A percentile compares a stretch with the other conserved stretches of the same genome.
Evolutionary conservation across 2,329 filamentous ascomycete species (phyloP).

Genomic region (Diaporthe ilicicola): DNA sequence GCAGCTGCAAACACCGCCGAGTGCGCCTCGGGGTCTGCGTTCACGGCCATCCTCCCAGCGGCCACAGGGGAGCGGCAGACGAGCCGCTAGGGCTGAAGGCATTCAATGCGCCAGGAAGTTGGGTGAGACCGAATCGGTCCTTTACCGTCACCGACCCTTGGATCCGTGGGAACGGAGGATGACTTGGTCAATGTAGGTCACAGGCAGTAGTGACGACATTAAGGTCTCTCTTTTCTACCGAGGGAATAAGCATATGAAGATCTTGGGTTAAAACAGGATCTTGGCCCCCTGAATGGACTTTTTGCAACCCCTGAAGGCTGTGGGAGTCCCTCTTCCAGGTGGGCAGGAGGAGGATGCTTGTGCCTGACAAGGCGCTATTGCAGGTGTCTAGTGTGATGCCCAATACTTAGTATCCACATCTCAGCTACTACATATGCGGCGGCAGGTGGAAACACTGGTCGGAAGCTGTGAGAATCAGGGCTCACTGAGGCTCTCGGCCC

Average conservation of each 20-base stretch:
- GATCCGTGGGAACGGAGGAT: background rate
- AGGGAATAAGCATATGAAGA: background rate
- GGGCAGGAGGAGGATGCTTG: background rate
- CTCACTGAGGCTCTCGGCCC: background rate
- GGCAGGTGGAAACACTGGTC: background rate
- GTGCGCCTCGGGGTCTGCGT: too few relatives aligned
- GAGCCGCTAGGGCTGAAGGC: too few relatives aligned
- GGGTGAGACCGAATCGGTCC: slow-evolving; percentile 5
- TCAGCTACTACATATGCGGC: slow-evolving; percentile 3
- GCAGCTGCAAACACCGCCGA: too few relatives aligned
- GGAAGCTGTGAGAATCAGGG: background rate
- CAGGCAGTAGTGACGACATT: slow-evolving; percentile 4
- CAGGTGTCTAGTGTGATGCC: slow-evolving; percentile 12
- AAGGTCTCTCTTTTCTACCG: background rate
- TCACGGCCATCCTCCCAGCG: too few relatives aligned
- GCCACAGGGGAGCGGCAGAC: background rate
- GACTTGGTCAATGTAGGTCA: background rate
- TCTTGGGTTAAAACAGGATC: slow-evolving; percentile 1
- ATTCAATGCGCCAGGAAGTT: background rate
- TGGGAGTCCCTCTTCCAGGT: background rate
- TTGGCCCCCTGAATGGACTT: background rate
- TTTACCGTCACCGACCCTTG: slow-evolving; percentile 13
- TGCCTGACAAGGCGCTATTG: slow-evolving; percentile 11
- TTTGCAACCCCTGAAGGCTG: background rate
- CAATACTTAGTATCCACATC: slow-evolving; percentile 17